Base-by-base conservation (phyloP, 78 protist genomes). In the Dictyostelium intermedium region DNA sequence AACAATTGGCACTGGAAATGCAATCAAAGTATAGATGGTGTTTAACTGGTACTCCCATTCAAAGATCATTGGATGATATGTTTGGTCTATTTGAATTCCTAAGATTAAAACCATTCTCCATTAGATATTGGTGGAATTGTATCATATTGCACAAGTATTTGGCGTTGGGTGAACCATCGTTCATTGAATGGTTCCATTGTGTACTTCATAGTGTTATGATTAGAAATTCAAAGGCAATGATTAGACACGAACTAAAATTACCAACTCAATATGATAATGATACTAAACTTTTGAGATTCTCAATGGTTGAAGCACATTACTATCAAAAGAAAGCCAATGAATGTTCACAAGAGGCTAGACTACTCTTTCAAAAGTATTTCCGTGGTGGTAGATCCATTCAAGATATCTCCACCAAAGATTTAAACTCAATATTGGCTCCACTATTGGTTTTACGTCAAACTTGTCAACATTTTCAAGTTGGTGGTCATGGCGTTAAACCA, bases 401-500 rank as follows among this genome's bases (percentile, higher is more conserved):
- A 5, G 92, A 93, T 30, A 70, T 87, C 8, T 27, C 78, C 4
- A 27, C 50, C 0, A 13, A 14, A 2, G 87, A 94, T 11, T 66
- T 87, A 16, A 11, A 53, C 6, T 87, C 74, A 80, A 50, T 85
- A 6, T 37, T 94, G 66, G 56, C 37, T 14, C 93, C 96, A 20
- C 41, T 94, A 2, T 45, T 94, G 18, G 35, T 74, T 1, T 74
- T 94, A 34, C 74, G 96, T 63, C 93, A 94, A 32, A 83, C 80
- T 13, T 94, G 93, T 43, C 92, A 87, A 73, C 96, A 94, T 84
- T 85, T 87, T 20, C 96, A 94, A 45, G 91, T 94, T 5, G 92
- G 92, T 13, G 37, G 77, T 34, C 70, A 80, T 13, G 82, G 79
- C 30, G 82, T 69, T 5, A 18, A 70, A 39, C 72, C 79, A 6